Base-by-base conservation (phyloP, 345 rosid species). In the Gossypium bickii region DNA sequence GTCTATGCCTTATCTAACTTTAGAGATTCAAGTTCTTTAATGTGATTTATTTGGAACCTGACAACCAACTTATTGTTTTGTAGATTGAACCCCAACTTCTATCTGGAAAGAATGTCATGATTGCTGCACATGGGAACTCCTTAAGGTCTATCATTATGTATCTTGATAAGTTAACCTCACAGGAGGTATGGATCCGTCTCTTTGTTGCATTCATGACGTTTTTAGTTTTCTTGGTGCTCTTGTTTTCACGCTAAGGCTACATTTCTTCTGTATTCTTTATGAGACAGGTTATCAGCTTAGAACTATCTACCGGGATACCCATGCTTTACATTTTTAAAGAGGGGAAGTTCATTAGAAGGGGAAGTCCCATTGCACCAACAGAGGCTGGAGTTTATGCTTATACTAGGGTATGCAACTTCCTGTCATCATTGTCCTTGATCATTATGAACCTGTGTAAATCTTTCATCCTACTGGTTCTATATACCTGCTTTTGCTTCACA, bases 311-410 rank as follows among this genome's bases (percentile, higher is more conserved):
- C 0, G 99, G 99, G 73, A 79, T 93, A 70, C 99, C 98, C 3
- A 87, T 95, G 87, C 99, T 95, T 66, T 95, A 95, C 86, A 91
- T 95, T 70, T 87, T 87, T 78, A 93, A 90, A 83, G 96, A 89
- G 45, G 92, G 97, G 8, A 93, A 87, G 64, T 95, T 95, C 88
- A 82, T 88, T 49, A 80, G 93, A 78, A 90, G 97, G 81, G 98
- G 99, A 69, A 91, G 98, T 77, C 99, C 99, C 9, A 83, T 80
- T 0, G 94, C 85, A 75, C 98, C 99, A 45, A 66, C 92, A 1
- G 99, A 95, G 82, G 96, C 95, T 12, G 98, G 98, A 27, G 95
- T 94, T 47, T 94, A 91, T 83, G 99, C 99, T 75, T 92, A 95
- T 83, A 93, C 96, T 45, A 86, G 90, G 88, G 98, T 89, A 76